These are phyloP conservation scores for Myxozyma geophila DNA, from an alignment of 805 yeast species.

Conservation along the genomic window DNA sequence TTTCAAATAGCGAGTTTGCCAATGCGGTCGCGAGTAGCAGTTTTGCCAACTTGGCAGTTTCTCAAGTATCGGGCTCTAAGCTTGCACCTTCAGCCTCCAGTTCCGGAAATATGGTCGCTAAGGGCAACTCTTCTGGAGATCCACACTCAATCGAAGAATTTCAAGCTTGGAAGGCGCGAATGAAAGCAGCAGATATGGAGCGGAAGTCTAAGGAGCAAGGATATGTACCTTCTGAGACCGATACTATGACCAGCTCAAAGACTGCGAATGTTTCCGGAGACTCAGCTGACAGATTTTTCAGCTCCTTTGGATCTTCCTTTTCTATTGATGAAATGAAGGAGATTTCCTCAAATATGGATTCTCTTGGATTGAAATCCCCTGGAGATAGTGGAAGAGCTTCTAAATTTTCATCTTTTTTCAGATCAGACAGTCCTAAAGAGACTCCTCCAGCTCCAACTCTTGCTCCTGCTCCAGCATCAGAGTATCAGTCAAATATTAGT, in stretches of 20 bases:
- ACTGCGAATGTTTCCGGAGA: background rate
- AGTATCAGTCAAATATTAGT: background rate
- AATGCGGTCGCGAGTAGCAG: slow-evolving; percentile 21
- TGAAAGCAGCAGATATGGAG: slow-evolving; percentile 38
- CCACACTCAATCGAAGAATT: slow-evolving; percentile 41
- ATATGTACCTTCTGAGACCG: background rate
- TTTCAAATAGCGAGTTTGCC: slow-evolving; percentile 27
- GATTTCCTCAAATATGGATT: slow-evolving; percentile 12
- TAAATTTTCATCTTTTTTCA: slow-evolving; percentile 36
- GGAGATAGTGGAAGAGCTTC: slow-evolving; percentile 28
- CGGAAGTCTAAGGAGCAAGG: slow-evolving; percentile 17
- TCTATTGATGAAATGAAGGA: slow-evolving; percentile 26
- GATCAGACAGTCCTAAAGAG: slow-evolving; percentile 15
- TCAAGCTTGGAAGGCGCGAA: slow-evolving; percentile 44
- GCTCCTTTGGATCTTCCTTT: slow-evolving; percentile 20
- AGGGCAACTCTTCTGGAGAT: slow-evolving; percentile 13
- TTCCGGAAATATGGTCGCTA: background rate
- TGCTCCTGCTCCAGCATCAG: background rate
- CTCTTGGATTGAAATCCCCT: slow-evolving; percentile 5
- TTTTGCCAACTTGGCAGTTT: slow-evolving; percentile 15
- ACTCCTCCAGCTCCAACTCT: background rate
- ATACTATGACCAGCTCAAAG: background rate
- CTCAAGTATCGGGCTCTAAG: background rate
- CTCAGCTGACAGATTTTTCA: slow-evolving; percentile 19
- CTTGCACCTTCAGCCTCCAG: background rate